Base-by-base conservation (phyloP, 306 rosid genomes). In the Alnus rubra region DNA sequence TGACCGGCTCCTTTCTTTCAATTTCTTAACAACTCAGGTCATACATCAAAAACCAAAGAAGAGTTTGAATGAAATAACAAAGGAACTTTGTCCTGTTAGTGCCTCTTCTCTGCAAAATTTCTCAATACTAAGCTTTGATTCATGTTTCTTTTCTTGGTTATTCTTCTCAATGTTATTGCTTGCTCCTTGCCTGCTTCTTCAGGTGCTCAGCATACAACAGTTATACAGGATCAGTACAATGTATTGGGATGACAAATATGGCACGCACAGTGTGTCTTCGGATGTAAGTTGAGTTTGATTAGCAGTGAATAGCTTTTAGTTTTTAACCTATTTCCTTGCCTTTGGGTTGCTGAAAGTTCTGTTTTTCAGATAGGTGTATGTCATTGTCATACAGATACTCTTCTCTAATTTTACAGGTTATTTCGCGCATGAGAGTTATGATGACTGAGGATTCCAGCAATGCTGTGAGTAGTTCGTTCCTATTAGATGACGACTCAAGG, bases 241-340 rank as follows among this genome's bases (percentile, higher is more conserved):
- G 99, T 96, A 96, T 84, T 96, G 99, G 99, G 99, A 96, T 79
- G 99, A 96, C 86, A 96, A 96, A 81, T 96, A 93, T 31, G 99
- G 99, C 60, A 96, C 99, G 7, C 99, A 96, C 83, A 96, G 98
- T 23, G 99, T 96, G 73, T 93, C 98, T 82, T 76, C 99, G 33
- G 97, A 96, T 23, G 99, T 96, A 90, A 83, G 97, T 87, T 71
- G 69, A 67, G 80, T 37, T 78, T 70, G 55, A 77, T 51, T 64
- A 28, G 54, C 56, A 28, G 33, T 28, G 7, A 28, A 59, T 16
- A 18, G n/a, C 16, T 14, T 53, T 15, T 53, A 33, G 33, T 33
- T 63, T 5, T 63, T 63, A 13, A 2, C 18, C 4, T 9, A 59
- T 59, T 11, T 35, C 70, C 35, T 77, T 74, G 71, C 67, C 69